These are phyloP conservation scores for Fusarium dlaminii DNA, from an alignment of 2,329 filamentous ascomycete species.

Conservation along the genomic window DNA sequence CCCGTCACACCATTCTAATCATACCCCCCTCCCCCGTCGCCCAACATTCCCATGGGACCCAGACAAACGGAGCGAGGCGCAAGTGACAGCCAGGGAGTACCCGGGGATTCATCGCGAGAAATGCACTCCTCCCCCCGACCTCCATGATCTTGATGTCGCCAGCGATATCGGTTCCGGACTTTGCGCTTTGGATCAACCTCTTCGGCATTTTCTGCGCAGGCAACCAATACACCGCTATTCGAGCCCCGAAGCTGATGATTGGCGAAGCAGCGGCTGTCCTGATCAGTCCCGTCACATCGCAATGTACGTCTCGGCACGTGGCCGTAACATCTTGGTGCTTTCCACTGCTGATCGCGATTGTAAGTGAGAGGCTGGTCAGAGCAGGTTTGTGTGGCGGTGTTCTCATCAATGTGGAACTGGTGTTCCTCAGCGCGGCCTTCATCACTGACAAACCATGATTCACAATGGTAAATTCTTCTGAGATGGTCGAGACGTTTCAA, in stretches of 20 bases:
- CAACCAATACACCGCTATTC: background rate
- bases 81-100: background rate
- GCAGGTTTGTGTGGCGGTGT: rapidly evolving
- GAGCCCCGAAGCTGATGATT: background rate
- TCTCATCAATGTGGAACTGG: background rate
- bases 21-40: background rate
- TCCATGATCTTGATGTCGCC: background rate
- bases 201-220: background rate
- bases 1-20: background rate
- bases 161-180: background rate
- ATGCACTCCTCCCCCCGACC: background rate
- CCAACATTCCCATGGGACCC: background rate
- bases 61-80: background rate
- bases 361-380: background rate
- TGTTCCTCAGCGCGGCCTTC: rapidly evolving
- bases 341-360: no score
- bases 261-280: background rate
- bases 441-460: rapidly evolving
- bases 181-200: background rate
- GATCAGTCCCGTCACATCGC: background rate
- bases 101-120: rapidly evolving
- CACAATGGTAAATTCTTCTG: background rate
- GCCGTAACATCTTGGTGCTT: background rate
- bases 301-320: no score
- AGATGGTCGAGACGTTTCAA: rapidly evolving